Conservation (phyloP, 2,329 filamentous ascomycete genomes). For the Alternaria hordeiaustralica region DNA sequence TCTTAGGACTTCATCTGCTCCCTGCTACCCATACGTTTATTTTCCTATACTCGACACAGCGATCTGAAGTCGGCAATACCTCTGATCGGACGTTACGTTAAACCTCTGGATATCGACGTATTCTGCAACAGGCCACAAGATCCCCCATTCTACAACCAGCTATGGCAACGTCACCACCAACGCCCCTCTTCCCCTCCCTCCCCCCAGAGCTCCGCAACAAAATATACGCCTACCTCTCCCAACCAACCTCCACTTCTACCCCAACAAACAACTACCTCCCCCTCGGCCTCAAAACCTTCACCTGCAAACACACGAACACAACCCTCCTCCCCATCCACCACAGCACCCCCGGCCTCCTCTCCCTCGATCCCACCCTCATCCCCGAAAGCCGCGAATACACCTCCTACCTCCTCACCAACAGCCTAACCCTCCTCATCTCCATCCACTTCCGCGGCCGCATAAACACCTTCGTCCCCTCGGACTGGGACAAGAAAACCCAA, state of each 20-base stretch:
- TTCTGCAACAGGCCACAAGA: too few species aligned
- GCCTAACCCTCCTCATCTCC: slow-evolving; percentile 25
- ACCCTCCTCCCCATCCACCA: slow-evolving; percentile 31
- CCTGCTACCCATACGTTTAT: background rate
- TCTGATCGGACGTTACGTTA: background rate
- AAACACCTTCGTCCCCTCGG: slow-evolving; percentile 31
- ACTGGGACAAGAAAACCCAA: slow-evolving; percentile 38
- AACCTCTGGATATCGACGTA: background rate
- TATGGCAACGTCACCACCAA: slow-evolving; percentile 3
- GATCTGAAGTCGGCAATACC: background rate
- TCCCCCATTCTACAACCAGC: background rate
- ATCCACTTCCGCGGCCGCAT: slow-evolving; percentile 36
- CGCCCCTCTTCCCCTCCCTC: slow-evolving; percentile 30
- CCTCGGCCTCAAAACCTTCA: slow-evolving; percentile 29
- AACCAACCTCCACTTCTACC: background rate
- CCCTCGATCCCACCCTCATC: slow-evolving; percentile 23
- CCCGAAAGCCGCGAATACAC: slow-evolving; percentile 37
- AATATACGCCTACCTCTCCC: slow-evolving; percentile 33
- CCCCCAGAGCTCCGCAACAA: slow-evolving; percentile 42
- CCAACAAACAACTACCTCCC: slow-evolving; percentile 21
- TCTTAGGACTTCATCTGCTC: background rate
- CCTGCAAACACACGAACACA: slow-evolving; percentile 34
- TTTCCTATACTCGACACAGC: background rate
- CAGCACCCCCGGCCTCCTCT: slow-evolving; percentile 29
- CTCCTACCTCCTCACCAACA: slow-evolving; percentile 28